Percentiles rank a stretch among this genome's conserved stretches.
Evolutionary conservation across 169 alveolate genomes (phyloP).

Genomic region (Plasmodium gonderi): DNA sequence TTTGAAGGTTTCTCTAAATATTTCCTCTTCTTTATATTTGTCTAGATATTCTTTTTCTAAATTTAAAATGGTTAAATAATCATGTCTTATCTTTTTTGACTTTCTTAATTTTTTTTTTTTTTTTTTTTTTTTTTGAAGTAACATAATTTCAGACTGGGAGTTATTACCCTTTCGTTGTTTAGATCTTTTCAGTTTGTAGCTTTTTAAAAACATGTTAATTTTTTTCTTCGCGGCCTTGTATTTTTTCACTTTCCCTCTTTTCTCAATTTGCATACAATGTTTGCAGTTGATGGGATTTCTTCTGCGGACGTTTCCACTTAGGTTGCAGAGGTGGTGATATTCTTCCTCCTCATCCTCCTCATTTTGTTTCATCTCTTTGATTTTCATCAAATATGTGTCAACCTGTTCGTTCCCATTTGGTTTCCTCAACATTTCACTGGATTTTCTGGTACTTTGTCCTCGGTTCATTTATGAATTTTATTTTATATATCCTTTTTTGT

Average conservation of each 20-base stretch:
- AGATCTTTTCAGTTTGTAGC: not conserved
- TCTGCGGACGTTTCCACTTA: not conserved
- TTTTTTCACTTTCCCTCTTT: not conserved
- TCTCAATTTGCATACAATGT: not conserved
- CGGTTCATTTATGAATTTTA: not conserved
- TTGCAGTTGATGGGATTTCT: not conserved
- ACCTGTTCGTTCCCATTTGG: not conserved
- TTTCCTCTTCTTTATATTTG: slow-evolving; percentile 25
- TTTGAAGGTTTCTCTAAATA: slow-evolving; percentile 10
- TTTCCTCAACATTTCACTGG: not conserved
- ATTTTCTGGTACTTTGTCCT: not conserved
- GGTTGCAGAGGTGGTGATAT: not conserved
- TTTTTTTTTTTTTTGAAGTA: not conserved
- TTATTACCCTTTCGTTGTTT: not conserved
- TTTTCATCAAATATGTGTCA: not conserved
- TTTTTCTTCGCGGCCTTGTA: not conserved
- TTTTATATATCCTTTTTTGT: not conserved
- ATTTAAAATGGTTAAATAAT: slow-evolving; percentile 20
- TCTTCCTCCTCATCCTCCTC: no score
- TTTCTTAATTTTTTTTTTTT: not conserved
- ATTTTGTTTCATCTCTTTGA: not conserved
- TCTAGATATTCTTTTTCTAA: slow-evolving; percentile 26
- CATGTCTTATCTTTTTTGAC: not conserved
- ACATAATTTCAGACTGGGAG: not conserved
- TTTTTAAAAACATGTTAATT: not conserved